Evolutionary conservation across 371 early-diverging fungal species (phyloP), one percentile per base, ranked within the genome.

Genomic region (Mucor lusitanicus): DNA sequence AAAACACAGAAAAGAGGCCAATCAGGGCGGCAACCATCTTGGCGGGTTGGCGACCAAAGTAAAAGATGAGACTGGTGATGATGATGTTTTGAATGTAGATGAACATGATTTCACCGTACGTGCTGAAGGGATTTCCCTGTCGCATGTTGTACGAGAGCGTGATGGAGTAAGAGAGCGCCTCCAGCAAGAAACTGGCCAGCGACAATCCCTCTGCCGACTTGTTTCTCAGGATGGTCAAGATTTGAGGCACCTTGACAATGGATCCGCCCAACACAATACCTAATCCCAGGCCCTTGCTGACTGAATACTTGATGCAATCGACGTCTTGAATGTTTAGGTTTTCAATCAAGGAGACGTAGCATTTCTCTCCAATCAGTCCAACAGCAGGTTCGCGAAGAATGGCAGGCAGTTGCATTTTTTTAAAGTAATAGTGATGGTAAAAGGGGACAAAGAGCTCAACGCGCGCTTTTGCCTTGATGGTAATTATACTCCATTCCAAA

Each of bases 231-330:
- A 98, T 95, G 68, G 95, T 97, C 72, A 92, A 64, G 59, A 98
- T 94, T 84, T 98, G 97, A 13, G 98, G 98, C 17, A 98, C 75
- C 78, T 98, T 98, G 68, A 97, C 90, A 58, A 97, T 87, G 56
- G 90, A 82, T 21, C 94, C 91, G 57, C 94, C 95, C 9, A 88
- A 71, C 17, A 97, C 93, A 65, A 98, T 95, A 39, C 94, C 97
- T 17, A 96, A 61, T 0, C 97, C 94, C 13, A 98, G 86, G 0
- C 88, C 94, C 75, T 97, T 97, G 37, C 93, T 92, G 54, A 95
- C 64, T 17, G 88, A 81, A 53, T 91, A 90, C 64, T 92, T 92
- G 67, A 95, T 76, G 79, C 98, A 98, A 3, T 63, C 78, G 2
- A 83, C 74, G 66, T 93, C 89, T 9, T 73, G 63, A 27, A 91